These are phyloP conservation scores for Aspergillus brasiliensis DNA, from an alignment of 2,329 filamentous ascomycete genomes.

Conservation along the genomic window DNA sequence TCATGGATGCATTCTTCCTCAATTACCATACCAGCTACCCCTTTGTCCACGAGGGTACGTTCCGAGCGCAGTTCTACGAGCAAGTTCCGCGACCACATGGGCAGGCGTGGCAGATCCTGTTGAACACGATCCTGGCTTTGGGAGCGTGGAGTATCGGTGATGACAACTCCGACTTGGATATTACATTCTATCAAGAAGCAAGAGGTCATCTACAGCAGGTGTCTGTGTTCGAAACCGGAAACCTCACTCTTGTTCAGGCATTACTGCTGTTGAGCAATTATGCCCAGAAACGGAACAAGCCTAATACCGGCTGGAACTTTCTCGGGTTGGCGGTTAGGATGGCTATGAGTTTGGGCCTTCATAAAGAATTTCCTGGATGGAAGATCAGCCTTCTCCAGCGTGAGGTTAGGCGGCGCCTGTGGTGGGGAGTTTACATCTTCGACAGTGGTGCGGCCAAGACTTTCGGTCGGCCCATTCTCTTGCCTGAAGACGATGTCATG, in stretches of 20 bases:
- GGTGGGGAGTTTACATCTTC: constrained; percentile 51
- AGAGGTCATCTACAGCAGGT: constrained; percentile 50
- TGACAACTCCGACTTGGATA: constrained; percentile 46
- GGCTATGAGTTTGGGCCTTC: constrained; percentile 54
- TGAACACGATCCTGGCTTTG: constrained; percentile 50
- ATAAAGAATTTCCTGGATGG: constrained; percentile 53
- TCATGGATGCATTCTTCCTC: constrained; percentile 51
- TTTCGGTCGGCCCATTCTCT: constrained; percentile 51
- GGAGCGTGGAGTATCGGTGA: constrained; percentile 48
- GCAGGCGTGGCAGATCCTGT: constrained; percentile 48
- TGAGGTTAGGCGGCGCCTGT: constrained; percentile 45
- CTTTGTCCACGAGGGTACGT: constrained; percentile 51
- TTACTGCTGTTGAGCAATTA: constrained; percentile 53
- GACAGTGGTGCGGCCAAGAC: constrained; percentile 55
- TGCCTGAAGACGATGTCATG: constrained; percentile 48
- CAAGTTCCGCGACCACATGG: constrained; percentile 46
- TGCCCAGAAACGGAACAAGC: constrained; percentile 54
- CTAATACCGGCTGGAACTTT: constrained; percentile 55
- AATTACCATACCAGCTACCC: constrained; percentile 53
- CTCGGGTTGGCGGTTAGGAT: constrained; percentile 52
- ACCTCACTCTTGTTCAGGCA: constrained; percentile 52
- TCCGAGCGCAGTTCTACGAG: constrained; percentile 50
- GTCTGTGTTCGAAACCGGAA: constrained; percentile 52
- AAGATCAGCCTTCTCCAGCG: constrained; percentile 47
- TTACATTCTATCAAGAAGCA: constrained; percentile 51